Conservation (phyloP, 352 stramenopile genomes). For the Pythium phragmitis region DNA sequence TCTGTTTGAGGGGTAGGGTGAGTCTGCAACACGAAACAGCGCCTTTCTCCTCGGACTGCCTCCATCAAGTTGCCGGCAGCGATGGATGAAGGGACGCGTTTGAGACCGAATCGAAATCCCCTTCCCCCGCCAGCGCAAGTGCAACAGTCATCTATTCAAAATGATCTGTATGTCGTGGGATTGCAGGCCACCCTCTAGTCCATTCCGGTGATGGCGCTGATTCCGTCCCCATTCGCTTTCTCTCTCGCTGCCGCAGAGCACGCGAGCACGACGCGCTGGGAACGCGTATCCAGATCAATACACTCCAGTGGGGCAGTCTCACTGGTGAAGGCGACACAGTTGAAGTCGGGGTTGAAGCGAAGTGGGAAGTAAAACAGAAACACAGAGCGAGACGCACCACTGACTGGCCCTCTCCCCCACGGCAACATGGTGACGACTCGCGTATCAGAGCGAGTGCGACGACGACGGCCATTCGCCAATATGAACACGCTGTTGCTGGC, state of each 20-base stretch:
- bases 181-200: neutral
- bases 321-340: neutral
- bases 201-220: neutral
- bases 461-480: slow-evolving; percentile 13
- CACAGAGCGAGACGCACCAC: neutral
- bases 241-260: too few relatives aligned
- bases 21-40: too few relatives aligned
- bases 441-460: neutral
- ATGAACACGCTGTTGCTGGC: slow-evolving; percentile 1
- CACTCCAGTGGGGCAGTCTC: too few relatives aligned
- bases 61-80: too few relatives aligned
- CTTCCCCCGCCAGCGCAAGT: neutral
- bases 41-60: too few relatives aligned
- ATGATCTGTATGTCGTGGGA: neutral
- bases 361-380: neutral
- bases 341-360: neutral
- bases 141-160: neutral
- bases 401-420: neutral
- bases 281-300: too few relatives aligned
- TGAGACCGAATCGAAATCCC: neutral
- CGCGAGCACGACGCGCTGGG: too few relatives aligned
- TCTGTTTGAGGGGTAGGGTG: too few relatives aligned
- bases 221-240: neutral
- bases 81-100: neutral
- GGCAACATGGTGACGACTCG: neutral